phyloP scores from a whole-genome alignment of 1,284 basidiomycete genomes.

The Wallemia hederae region DNA sequence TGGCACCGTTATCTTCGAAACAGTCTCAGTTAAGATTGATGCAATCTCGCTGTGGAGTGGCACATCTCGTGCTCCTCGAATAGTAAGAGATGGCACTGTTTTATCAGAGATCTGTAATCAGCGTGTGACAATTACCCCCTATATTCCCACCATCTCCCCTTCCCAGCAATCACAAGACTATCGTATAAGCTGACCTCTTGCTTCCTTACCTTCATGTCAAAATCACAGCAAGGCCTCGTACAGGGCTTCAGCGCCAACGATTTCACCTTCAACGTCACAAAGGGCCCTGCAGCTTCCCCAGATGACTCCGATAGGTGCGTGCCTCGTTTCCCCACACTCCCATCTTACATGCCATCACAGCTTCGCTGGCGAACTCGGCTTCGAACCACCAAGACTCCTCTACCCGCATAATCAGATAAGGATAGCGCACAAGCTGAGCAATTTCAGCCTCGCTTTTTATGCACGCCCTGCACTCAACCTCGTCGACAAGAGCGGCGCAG shows the following conservation, averaged over 20 bases:
- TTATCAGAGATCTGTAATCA: no score
- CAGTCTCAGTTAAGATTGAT: no score
- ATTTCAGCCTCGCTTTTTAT: neutral
- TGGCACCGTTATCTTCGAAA: no score
- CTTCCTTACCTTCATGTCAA: neutral
- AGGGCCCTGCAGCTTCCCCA: neutral
- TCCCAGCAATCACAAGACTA: no score
- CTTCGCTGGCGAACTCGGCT: neutral
- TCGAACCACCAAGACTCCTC: neutral
- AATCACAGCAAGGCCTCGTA: neutral
- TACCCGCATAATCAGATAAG: neutral
- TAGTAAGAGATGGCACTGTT: no score
- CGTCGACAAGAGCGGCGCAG: neutral
- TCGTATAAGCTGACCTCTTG: neutral
- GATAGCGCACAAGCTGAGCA: neutral
- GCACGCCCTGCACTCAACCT: neutral
- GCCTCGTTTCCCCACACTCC: neutral
- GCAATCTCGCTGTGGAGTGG: no score
- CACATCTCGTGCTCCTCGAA: no score
- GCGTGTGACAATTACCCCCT: no score
- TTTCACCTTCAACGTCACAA: neutral
- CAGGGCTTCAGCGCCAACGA: neutral
- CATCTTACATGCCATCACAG: neutral
- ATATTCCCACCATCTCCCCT: no score
- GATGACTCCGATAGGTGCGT: neutral